Evolutionary conservation across 1,284 basidiomycete species (phyloP), one percentile per base, ranked within the genome.

Genomic region (Trametes hirsuta): DNA sequence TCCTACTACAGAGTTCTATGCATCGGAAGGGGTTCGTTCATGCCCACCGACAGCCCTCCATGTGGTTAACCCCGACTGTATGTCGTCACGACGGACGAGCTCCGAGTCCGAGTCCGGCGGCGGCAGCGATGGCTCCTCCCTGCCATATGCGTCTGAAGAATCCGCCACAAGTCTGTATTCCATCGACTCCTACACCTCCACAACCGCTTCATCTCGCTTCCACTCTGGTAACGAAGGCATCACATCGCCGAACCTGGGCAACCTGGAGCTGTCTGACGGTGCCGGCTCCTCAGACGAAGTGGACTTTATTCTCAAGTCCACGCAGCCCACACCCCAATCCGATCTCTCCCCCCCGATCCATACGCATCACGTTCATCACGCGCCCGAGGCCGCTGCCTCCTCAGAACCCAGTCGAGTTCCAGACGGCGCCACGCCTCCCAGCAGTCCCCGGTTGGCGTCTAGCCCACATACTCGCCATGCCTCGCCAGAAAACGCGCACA

Each of bases 271-370:
- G 8, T 66, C 58, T 24, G 50, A 68, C 24, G 68, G 58, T 21
- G 58, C 66, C 6, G 67, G 64, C 52, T 70, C 69, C 0, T 69
- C 70, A 53, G 71, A 70, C 37, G 71, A 72, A 52, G 53, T 73
- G 21, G 67, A 65, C 22, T 51, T 58, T 12, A 66, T 73, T 24
- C 58, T 73, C 48, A 62, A 63, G 37, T 64, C 68, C 10, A 68
- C 65, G 14, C 45, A 12, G 3, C 6, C 21, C 21, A 14, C 2
- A n/a, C 35, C 21, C 44, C 3, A 21, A 6, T 2, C 37, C 4
- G 42, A 3, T 9, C 21, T 12, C 11, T 6, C 18, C 4, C 21
- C 22, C 1, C 21, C 21, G 5, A 18, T 21, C 10, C 34, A 25
- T 36, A 14, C 10, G 10, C 3, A 24, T 6, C 21, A 65, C 14